Base-by-base conservation (phyloP, 179 eudicot genomes). In the Nepenthes alata region DNA sequence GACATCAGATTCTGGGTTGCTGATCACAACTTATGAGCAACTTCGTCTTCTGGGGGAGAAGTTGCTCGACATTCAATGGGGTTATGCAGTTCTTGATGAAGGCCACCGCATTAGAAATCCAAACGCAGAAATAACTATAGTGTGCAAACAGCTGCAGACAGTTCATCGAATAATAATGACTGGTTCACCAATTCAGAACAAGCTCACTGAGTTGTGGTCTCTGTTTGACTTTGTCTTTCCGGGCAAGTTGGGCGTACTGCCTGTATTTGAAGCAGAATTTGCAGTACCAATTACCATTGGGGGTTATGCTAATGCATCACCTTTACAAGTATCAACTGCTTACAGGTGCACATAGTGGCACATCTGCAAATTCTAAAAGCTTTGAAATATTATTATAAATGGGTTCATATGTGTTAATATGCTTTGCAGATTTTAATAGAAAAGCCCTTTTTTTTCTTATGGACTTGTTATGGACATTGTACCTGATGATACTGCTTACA, bases 91-190 rank as follows among this genome's bases (percentile, higher is more conserved):
- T 36, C 76, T 93, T 47, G 98, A 93, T 75, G 97, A 93, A 76
- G 98, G 98, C 34, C 98, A 93, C 57, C 89, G 97, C 61, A 90
- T 93, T 60, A 88, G 98, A 55, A 93, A 93, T 70, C 98, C 98
- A 53, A 93, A 93, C 79, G 97, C 98, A 9, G 98, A 93, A 72
- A 71, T 93, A 55, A 93, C 98, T 68, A 79, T 93, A 61, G 91
- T 87, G 58, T 93, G 98, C 81, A 93, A 93, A 67, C 98, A 93
- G 75, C 77, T 93, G 53, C 97, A 87, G 76, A 93, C 98, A 14
- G 81, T 93, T 76, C 98, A 93, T 72, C 98, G 98, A 62, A 78
- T 93, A 68, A 93, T 93, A 57, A 93, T 93, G 97, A 89, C 97
- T 2, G 98, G 97, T 67, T 83, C 98, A 11, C 97, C 98, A 34